Base-by-base conservation (phyloP, 345 rosid species). In the Alliaria petiolata region DNA sequence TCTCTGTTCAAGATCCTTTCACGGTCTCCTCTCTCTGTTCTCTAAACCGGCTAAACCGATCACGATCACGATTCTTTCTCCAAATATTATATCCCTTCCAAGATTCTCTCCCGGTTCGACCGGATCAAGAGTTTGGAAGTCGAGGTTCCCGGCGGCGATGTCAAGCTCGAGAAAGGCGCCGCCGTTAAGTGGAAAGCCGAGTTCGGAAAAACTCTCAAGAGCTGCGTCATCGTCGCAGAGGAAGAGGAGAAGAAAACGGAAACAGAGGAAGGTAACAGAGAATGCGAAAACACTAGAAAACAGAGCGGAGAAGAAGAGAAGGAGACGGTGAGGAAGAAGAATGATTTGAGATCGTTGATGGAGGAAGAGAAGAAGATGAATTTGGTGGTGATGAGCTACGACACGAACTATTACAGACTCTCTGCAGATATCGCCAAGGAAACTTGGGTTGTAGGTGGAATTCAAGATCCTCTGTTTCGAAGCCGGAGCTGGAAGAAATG, bases 401-500 rank as follows among this genome's bases (percentile, higher is more conserved):
- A 86, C 69, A 75, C 86, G 2, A 89, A 86, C 26, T 88, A 77
- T 73, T 78, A 83, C 82, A 81, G 77, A 62, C 76, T 88, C 46
- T 86, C 95, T 56, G 22, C 88, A 44, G 98, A 92, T n/a, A 80
- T 89, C 9, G 92, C 86, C 1, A 80, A 83, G 60, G 96, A 92
- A 62, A 92, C 96, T 70, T 89, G 98, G 98, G 76, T 92, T 73
- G 87, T 84, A 36, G 89, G 87, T 44, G 92, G 86, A 55, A 74
- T 70, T 28, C 83, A 38, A 66, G 91, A 87, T 78, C 76, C 75
- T 33, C 62, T 88, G 31, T 80, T 84, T 56, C 87, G 87, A 65
- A 85, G 96, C 76, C 81, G 85, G 73, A 92, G 98, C 66, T 88
- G 85, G 82, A 92, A 86, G 81, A 80, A 85, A 76, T 92, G 85